A percentile compares a stretch with the other conserved stretches of the same genome.
phyloP scores from a whole-genome alignment of 805 yeast species.

The Pichia paraexigua region DNA sequence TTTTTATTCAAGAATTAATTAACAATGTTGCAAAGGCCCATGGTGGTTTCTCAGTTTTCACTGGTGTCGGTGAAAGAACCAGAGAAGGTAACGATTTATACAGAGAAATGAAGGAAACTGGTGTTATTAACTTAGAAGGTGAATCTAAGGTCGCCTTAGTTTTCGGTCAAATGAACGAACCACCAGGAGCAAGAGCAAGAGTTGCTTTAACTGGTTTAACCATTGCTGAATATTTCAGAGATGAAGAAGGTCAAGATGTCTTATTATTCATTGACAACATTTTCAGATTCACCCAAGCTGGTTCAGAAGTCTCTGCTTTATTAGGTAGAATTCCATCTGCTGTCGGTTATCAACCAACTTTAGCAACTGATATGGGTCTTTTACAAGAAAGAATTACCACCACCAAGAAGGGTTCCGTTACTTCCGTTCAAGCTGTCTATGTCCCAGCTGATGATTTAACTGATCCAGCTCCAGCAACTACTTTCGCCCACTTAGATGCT shows the following conservation, averaged over 20 bases:
- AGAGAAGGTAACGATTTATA: slow-evolving; percentile 99
- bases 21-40: slow-evolving; percentile 99
- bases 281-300: slow-evolving; percentile 99
- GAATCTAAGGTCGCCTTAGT: slow-evolving; percentile 99
- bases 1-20: slow-evolving; percentile 97
- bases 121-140: slow-evolving; percentile 99
- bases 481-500: slow-evolving; percentile 99
- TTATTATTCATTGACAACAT: slow-evolving; percentile 98
- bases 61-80: slow-evolving; percentile 99
- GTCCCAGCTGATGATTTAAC: slow-evolving; percentile 99
- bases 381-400: slow-evolving; percentile 99
- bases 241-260: slow-evolving; percentile 99
- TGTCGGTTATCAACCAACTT: slow-evolving; percentile 99
- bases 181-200: slow-evolving; percentile 99
- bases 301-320: slow-evolving; percentile 99
- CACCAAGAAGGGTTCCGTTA: slow-evolving; percentile 99
- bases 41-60: slow-evolving; percentile 99
- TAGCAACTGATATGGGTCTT: slow-evolving; percentile 99
- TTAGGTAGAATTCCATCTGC: slow-evolving; percentile 99
- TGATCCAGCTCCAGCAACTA: slow-evolving; percentile 99
- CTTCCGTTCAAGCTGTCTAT: slow-evolving; percentile 99
- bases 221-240: slow-evolving; percentile 99
- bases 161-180: slow-evolving; percentile 99
- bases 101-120: slow-evolving; percentile 99
- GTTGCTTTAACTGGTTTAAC: slow-evolving; percentile 99